phyloP scores from a whole-genome alignment of 1,284 basidiomycete genomes.

The Cerrena zonata region DNA sequence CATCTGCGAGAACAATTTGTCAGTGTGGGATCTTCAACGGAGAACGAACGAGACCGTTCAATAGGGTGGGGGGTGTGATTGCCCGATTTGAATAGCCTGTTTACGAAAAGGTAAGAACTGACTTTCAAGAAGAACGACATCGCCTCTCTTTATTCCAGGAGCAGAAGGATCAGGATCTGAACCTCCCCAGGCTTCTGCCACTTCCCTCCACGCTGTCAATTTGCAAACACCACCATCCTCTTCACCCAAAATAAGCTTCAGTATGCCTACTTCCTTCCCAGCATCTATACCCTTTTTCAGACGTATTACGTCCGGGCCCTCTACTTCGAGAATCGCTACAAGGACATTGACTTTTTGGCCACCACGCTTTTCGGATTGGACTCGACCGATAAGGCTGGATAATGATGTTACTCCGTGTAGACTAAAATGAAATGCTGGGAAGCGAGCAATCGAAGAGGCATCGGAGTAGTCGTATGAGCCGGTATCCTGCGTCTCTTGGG shows the following conservation, averaged over 20 bases:
- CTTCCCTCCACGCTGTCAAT: slow-evolving; percentile 69
- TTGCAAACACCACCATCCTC: slow-evolving; percentile 61
- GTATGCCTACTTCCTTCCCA: slow-evolving; percentile 58
- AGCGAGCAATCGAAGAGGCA: slow-evolving; percentile 58
- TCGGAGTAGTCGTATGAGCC: slow-evolving; percentile 51
- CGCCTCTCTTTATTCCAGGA: slow-evolving; percentile 54
- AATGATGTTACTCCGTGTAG: slow-evolving; percentile 51
- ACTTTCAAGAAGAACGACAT: slow-evolving; percentile 65
- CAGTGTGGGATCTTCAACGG: not conserved
- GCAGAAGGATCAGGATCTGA: slow-evolving; percentile 15
- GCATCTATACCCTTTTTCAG: slow-evolving; percentile 62
- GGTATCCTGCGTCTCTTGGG: slow-evolving; percentile 42
- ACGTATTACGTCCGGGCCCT: slow-evolving; percentile 61
- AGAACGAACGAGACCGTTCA: not conserved
- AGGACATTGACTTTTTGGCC: slow-evolving; percentile 49
- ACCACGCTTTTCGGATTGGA: slow-evolving; percentile 11
- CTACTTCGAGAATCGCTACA: slow-evolving; percentile 63
- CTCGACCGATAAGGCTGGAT: slow-evolving; percentile 26
- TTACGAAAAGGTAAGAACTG: slow-evolving; percentile 23
- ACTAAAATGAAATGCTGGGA: slow-evolving; percentile 64
- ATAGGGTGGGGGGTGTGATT: not conserved
- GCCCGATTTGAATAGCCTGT: not conserved
- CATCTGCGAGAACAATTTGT: slow-evolving; percentile 37
- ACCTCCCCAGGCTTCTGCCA: slow-evolving; percentile 62
- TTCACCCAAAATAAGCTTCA: slow-evolving; percentile 65